Evolutionary conservation across 805 yeast genomes (phyloP).

Genomic region (Priceomyces haplophilus): DNA sequence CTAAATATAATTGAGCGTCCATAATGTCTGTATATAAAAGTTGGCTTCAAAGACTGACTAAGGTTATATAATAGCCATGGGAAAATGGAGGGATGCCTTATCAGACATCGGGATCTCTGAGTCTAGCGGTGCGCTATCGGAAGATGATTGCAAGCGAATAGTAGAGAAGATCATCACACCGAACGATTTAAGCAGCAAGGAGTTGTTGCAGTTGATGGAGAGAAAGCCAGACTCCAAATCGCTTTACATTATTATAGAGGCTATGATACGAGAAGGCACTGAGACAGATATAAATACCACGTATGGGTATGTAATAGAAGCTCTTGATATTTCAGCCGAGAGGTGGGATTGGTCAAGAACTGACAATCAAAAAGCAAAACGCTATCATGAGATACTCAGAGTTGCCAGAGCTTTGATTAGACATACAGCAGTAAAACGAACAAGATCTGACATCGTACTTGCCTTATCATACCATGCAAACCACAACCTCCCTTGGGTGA

Average conservation of each 20-base stretch:
- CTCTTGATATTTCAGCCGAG: conserved; percentile 6
- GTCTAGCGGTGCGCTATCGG: background rate
- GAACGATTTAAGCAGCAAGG: background rate
- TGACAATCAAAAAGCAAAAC: background rate
- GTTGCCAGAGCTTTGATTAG: conserved; percentile 4
- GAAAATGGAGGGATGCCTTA: background rate
- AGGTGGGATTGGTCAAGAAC: conserved; percentile 9
- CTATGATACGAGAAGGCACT: background rate
- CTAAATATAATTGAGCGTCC: background rate
- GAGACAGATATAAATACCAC: background rate
- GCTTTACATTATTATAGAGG: background rate
- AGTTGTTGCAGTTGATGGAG: background rate
- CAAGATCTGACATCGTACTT: background rate
- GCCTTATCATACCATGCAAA: conserved; percentile 21
- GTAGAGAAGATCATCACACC: background rate
- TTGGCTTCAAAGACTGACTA: too few species aligned
- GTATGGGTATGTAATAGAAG: background rate
- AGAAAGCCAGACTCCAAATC: background rate
- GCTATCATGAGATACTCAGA: conserved; percentile 8
- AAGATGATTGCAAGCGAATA: background rate
- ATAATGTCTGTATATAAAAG: too few species aligned
- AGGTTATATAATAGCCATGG: background rate
- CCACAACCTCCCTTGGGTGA: conserved; percentile 31
- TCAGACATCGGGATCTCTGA: background rate
- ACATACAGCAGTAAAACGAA: too few species aligned